Percentiles rank a stretch among this genome's conserved stretches.
These are phyloP conservation scores for Puccinia coronata DNA, from an alignment of 1,284 basidiomycete genomes.

Conservation along the genomic window DNA sequence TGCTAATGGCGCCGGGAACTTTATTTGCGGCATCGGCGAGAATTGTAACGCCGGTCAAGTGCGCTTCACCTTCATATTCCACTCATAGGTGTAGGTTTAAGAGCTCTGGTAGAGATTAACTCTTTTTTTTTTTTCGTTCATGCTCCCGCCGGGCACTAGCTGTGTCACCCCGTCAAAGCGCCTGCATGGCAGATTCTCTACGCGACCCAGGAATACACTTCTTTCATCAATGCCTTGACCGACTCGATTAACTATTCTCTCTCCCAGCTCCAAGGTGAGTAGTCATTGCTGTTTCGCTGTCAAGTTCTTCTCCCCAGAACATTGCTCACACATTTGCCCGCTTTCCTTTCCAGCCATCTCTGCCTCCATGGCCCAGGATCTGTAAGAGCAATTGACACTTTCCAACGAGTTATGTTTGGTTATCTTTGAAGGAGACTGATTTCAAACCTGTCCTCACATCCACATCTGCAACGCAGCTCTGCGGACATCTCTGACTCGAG, in stretches of 20 bases:
- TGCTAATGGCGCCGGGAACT: slow-evolving; percentile 30
- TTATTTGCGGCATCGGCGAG: slow-evolving; percentile 40
- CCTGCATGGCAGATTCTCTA: slow-evolving; percentile 44
- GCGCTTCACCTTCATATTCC: neutral
- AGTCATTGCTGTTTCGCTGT: neutral
- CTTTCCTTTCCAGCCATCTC: slow-evolving; percentile 9
- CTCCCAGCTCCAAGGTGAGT: slow-evolving; percentile 33
- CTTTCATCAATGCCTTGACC: slow-evolving; percentile 38
- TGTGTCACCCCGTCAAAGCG: slow-evolving; percentile 39
- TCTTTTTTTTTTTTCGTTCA: neutral
- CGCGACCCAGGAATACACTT: slow-evolving; percentile 40
- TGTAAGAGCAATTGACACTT: slow-evolving; percentile 14
- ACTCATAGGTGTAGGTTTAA: neutral
- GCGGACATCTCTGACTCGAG: slow-evolving; percentile 22
- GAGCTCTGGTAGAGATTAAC: neutral
- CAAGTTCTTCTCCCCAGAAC: neutral
- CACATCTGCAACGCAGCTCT: too few relatives aligned
- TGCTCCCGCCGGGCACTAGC: neutral
- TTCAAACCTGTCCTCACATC: too few relatives aligned
- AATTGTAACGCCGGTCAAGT: slow-evolving; percentile 40
- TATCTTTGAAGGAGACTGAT: too few relatives aligned
- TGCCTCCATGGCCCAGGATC: slow-evolving; percentile 42
- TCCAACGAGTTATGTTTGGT: too few relatives aligned
- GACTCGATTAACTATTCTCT: slow-evolving; percentile 40
- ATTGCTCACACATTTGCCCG: neutral